Conservation (phyloP, 768 basidiomycete species). For the Candolleomyces eurysporus region DNA sequence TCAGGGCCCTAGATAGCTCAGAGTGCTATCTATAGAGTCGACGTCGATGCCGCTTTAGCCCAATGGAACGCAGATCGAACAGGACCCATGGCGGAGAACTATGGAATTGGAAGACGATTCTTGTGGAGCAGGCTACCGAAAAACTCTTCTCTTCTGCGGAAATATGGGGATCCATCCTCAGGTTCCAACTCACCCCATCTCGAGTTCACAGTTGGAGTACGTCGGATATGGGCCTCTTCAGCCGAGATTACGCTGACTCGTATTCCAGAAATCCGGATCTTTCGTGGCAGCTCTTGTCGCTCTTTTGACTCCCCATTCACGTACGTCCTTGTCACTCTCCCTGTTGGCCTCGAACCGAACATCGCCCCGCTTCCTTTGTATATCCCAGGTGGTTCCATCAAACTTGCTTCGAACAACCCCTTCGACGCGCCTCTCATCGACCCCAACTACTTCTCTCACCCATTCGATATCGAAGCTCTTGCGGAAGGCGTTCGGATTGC, state of each 20-base stretch:
- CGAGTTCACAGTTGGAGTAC: conserved; percentile 16
- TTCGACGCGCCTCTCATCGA: conserved; percentile 19
- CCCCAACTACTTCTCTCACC: conserved; percentile 4
- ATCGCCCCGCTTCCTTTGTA: too few species aligned
- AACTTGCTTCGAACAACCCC: conserved; percentile 18
- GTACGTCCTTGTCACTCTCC: not conserved
- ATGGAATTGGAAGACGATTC: not conserved
- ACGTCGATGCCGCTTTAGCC: not conserved
- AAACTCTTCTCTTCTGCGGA: conserved; percentile 1
- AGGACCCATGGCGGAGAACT: conserved; percentile 4
- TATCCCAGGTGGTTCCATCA: conserved; percentile 17
- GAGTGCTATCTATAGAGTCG: not conserved
- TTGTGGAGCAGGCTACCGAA: conserved; percentile 9
- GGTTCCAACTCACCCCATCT: conserved; percentile 13
- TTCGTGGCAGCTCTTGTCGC: not conserved
- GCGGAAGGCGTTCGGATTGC: conserved; percentile 9
- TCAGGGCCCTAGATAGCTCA: not conserved
- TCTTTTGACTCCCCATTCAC: not conserved
- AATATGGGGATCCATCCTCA: conserved; percentile 9
- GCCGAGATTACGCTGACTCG: not conserved
- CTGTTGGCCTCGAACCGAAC: not conserved
- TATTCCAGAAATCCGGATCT: not conserved
- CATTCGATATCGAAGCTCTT: conserved; percentile 6
- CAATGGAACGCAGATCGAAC: conserved; percentile 7
- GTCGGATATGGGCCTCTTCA: not conserved